Evolutionary conservation across 306 rosid genomes (phyloP).

Genomic region (Prosopis cineraria): DNA sequence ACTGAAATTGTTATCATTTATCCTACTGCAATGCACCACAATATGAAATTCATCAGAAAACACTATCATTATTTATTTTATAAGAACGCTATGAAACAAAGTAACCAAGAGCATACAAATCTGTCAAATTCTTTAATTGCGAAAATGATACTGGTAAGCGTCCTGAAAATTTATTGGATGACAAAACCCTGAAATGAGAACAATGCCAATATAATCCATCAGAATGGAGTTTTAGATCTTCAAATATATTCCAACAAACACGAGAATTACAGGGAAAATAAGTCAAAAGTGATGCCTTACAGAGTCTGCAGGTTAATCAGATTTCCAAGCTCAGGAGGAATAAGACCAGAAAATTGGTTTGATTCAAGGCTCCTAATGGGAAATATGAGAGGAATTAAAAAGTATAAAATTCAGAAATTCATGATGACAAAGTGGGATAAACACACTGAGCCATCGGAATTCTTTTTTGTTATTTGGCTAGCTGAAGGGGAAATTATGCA

Average conservation of each 20-base stretch:
- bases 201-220: slow-evolving; percentile 24
- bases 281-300: slow-evolving; percentile 50
- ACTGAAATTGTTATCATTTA: slow-evolving; percentile 69
- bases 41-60: slow-evolving; percentile 22
- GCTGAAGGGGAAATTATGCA: slow-evolving; percentile 1
- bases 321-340: slow-evolving; percentile 74
- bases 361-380: slow-evolving; percentile 72
- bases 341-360: slow-evolving; percentile 69
- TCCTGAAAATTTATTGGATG: slow-evolving; percentile 80
- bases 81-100: neutral
- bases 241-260: slow-evolving; percentile 8
- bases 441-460: slow-evolving; percentile 5
- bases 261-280: slow-evolving; percentile 24
- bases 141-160: slow-evolving; percentile 59
- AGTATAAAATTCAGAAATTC: neutral
- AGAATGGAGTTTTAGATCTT: slow-evolving; percentile 17
- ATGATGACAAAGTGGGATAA: slow-evolving; percentile 22
- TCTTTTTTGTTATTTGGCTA: neutral
- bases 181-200: slow-evolving; percentile 56
- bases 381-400: slow-evolving; percentile 1
- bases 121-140: slow-evolving; percentile 54
- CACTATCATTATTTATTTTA: neutral
- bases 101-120: slow-evolving; percentile 55
- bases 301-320: slow-evolving; percentile 55
- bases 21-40: slow-evolving; percentile 65